Evolutionary conservation across 208 protist species (phyloP).

Genomic region (Herpetomonas muscarum): DNA sequence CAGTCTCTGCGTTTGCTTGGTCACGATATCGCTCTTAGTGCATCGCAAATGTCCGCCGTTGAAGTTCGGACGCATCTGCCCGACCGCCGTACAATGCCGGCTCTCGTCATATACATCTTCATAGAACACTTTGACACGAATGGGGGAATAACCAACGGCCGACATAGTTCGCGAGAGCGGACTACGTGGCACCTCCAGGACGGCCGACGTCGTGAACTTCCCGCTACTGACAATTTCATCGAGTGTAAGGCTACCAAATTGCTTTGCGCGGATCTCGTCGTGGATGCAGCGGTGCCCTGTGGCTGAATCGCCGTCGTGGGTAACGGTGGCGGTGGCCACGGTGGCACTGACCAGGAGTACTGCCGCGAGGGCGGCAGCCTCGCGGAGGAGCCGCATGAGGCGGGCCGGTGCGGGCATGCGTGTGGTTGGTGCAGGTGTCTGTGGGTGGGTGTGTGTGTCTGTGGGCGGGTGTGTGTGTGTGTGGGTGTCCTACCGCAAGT

Average conservation of each 20-base stretch:
- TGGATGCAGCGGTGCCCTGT: not conserved
- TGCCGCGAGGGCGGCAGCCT: too few species aligned
- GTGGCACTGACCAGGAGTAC: too few species aligned
- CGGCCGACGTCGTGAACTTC: not conserved
- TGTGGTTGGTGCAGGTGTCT: too few species aligned
- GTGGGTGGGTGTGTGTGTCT: too few species aligned
- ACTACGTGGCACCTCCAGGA: not conserved
- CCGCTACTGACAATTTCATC: not conserved
- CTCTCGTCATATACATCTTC: constrained; percentile 12
- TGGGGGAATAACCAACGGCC: not conserved
- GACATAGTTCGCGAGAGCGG: too few species aligned
- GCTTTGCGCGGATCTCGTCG: not conserved
- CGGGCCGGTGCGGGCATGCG: too few species aligned
- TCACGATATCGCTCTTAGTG: constrained; percentile 7
- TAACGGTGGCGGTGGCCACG: too few species aligned
- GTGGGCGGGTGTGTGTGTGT: too few species aligned
- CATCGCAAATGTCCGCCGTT: constrained; percentile 6
- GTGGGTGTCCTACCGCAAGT: too few species aligned
- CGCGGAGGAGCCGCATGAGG: too few species aligned
- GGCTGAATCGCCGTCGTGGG: too few species aligned
- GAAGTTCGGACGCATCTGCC: constrained; percentile 2
- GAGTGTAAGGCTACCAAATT: not conserved
- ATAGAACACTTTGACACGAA: constrained; percentile 6
- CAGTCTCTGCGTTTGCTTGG: not conserved
- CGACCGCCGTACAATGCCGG: constrained; percentile 4